Conservation (phyloP, 2,329 filamentous ascomycete species). For the Fusarium sp. region DNA sequence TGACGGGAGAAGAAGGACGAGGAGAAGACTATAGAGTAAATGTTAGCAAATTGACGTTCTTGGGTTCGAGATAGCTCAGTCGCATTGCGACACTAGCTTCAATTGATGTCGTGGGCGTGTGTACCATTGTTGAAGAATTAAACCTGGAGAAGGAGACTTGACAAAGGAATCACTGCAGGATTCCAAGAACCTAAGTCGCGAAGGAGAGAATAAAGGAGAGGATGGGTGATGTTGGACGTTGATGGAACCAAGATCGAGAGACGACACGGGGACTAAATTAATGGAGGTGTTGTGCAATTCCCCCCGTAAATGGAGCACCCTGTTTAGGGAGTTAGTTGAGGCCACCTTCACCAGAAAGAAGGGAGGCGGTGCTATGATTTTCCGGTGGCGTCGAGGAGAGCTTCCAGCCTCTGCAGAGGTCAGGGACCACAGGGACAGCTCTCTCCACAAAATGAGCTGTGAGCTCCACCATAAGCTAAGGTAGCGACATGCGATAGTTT, state of each 20-base stretch:
- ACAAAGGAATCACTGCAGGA: conserved; percentile 53
- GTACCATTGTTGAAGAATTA: conserved; percentile 51
- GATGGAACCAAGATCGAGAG: conserved; percentile 42
- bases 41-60: conserved; percentile 15
- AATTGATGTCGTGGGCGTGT: conserved; percentile 27
- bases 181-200: conserved; percentile 37
- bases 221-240: conserved; percentile 34
- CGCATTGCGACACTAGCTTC: conserved; percentile 41
- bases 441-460: conserved; percentile 8
- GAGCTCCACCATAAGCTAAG: conserved; percentile 22
- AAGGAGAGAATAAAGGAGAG: conserved; percentile 41
- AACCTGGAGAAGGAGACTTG: conserved; percentile 35
- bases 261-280: conserved; percentile 45
- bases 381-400: conserved; percentile 46
- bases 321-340: conserved; percentile 52
- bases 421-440: conserved; percentile 3
- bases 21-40: conserved; percentile 64
- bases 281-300: conserved; percentile 39
- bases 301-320: conserved; percentile 40
- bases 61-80: conserved; percentile 3
- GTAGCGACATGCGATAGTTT: conserved; percentile 16
- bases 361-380: conserved; percentile 50
- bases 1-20: conserved; percentile 70
- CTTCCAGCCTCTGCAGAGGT: neutral
- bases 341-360: conserved; percentile 59